Base-by-base conservation (phyloP, 768 basidiomycete species). In the Leccinum longicurvipes region DNA sequence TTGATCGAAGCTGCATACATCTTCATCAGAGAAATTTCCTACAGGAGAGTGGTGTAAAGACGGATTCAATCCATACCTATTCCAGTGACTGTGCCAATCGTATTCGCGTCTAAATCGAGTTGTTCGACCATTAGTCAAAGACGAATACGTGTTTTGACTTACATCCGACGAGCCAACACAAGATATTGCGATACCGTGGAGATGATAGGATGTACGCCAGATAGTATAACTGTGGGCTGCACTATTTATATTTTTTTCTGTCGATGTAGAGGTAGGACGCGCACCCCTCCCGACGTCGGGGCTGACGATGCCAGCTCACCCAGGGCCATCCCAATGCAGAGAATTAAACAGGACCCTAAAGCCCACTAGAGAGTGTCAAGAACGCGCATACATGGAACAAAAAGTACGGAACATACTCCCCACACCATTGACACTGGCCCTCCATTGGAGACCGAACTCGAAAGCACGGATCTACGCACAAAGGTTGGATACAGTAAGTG, bases 111-210 rank as follows among this genome's bases (percentile, higher is more conserved):
- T 78, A 34, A 15, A 29, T 21, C 14, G 32, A 42, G 14, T 45
- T 55, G 36, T 17, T 28, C 28, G 36, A 32, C 23, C 15, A 29
- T 32, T 24, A 32, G 25, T 24, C 11, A 19, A 14, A 7, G 12
- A 11, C 17, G 46, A 24, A 51, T 14, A 23, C 8, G 10, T 1
- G 23, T 5, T 10, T 31, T 0, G 11, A 71, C 79, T 21, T 57
- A 85, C 83, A 85, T 32, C 85, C 85, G 7, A 86, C 84, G 42
- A 86, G 75, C 85, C 85, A 87, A 19, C 81, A 79, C 19, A 86
- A 74, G 6, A 86, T 65, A 56, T 80, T 81, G n/a, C 80, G 74
- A 72, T 78, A 85, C 42, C 77, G 65, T 3, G 79, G 79, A 2
- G 82, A 79, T 0, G 81, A 79, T 10, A 82, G 65, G 0, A 74